These are phyloP conservation scores for Apophysomyces sp. DNA, from an alignment of 371 early-diverging fungal species.

Conservation along the genomic window DNA sequence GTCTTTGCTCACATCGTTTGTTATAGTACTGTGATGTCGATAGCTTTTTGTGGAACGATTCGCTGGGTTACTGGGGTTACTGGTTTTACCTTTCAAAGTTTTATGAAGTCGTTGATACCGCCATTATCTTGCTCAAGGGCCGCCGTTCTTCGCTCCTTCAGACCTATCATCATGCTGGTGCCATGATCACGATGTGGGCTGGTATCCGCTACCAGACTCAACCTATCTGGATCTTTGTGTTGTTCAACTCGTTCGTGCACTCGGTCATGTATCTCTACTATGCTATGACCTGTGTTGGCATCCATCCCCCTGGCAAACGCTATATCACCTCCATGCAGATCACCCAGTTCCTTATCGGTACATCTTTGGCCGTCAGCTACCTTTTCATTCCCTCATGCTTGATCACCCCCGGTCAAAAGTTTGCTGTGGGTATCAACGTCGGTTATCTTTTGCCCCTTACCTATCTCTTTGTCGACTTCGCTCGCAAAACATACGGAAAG, in stretches of 20 bases:
- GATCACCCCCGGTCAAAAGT: constrained; percentile 55
- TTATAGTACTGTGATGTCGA: constrained; percentile 69
- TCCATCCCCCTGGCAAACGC: constrained; percentile 82
- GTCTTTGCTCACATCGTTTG: background rate
- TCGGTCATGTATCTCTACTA: constrained; percentile 92
- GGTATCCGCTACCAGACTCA: constrained; percentile 74
- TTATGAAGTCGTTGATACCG: constrained; percentile 87
- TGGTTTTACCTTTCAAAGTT: constrained; percentile 87
- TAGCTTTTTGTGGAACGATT: constrained; percentile 65
- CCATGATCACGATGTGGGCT: constrained; percentile 70
- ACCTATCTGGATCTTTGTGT: constrained; percentile 84
- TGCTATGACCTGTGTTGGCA: constrained; percentile 72
- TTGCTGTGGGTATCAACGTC: constrained; percentile 71
- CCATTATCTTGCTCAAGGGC: constrained; percentile 82
- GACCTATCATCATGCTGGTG: constrained; percentile 89
- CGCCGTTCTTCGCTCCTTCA: constrained; percentile 80
- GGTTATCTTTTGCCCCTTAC: constrained; percentile 80
- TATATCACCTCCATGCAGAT: constrained; percentile 87
- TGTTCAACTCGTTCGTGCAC: constrained; percentile 89
- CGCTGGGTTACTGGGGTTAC: constrained; percentile 77
- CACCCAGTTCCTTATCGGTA: constrained; percentile 85
- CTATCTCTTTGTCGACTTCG: constrained; percentile 78
- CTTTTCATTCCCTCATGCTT: constrained; percentile 70
- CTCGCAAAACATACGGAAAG: constrained; percentile 64
- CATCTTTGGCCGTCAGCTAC: constrained; percentile 66